Conservation (phyloP, 441 rosid genomes). For the Lepidium campestre region DNA sequence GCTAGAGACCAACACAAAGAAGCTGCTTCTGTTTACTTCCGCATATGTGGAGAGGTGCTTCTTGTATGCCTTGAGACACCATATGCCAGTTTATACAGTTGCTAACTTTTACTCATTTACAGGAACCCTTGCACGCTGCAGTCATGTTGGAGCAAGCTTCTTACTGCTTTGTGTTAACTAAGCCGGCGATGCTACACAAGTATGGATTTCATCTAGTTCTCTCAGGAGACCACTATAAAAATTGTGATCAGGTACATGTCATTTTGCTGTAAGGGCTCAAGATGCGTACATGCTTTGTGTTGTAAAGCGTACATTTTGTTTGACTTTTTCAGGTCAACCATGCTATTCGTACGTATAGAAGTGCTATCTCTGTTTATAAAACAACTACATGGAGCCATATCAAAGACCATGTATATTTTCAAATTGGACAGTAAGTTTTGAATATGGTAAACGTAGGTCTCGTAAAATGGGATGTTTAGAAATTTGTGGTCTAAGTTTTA, state of each 20-base stretch:
- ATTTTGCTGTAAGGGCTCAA: conserved; percentile 18
- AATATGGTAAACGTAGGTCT: conserved; percentile 17
- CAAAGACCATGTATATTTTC: conserved; percentile 95
- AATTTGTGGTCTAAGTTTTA: conserved; percentile 12
- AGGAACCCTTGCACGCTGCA: conserved; percentile 94
- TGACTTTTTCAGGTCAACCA: conserved; percentile 68
- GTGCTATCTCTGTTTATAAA: conserved; percentile 82
- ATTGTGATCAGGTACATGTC: conserved; percentile 84
- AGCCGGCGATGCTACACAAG: conserved; percentile 91
- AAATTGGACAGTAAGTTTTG: conserved; percentile 88
- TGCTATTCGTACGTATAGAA: conserved; percentile 89
- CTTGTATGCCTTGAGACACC: conserved; percentile 7
- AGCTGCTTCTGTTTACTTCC: conserved; percentile 93
- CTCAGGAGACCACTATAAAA: conserved; percentile 93
- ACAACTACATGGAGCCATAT: conserved; percentile 89
- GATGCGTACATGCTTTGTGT: conserved; percentile 12
- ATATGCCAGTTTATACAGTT: background rate
- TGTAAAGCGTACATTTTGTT: conserved; percentile 19
- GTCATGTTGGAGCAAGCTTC: conserved; percentile 99
- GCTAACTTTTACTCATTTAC: conserved; percentile 24
- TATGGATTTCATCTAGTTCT: conserved; percentile 99
- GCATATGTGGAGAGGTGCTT: conserved; percentile 90
- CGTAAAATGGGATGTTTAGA: conserved; percentile 6
- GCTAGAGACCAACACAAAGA: conserved; percentile 82
- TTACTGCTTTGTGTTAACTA: conserved; percentile 85